These are phyloP conservation scores for Eucalyptus rudis DNA, from an alignment of 345 rosid genomes.

Conservation along the genomic window DNA sequence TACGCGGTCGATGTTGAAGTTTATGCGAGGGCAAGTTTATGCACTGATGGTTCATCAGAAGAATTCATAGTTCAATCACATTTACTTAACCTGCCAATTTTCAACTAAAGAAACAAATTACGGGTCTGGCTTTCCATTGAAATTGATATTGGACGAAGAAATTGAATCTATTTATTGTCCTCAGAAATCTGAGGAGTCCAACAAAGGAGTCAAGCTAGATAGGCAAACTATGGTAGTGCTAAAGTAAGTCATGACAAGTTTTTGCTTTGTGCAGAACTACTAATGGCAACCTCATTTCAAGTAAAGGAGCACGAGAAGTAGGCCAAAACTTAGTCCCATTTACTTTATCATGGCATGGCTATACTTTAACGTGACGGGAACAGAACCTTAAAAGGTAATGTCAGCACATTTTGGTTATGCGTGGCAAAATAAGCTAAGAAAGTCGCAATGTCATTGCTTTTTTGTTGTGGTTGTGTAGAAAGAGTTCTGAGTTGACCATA, in stretches of 20 bases:
- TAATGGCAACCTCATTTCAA: not conserved
- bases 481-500: conserved; percentile 7
- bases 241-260: not conserved
- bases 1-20: not conserved
- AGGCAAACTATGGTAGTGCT: not conserved
- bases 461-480: not conserved
- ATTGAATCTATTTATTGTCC: not conserved
- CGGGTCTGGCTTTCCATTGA: not conserved
- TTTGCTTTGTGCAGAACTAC: not conserved
- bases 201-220: not conserved
- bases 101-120: not conserved
- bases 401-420: not conserved
- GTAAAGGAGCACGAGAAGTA: not conserved
- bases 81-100: not conserved
- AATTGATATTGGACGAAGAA: not conserved
- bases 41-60: not conserved
- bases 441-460: not conserved
- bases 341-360: not conserved
- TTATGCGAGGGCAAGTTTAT: not conserved
- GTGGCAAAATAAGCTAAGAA: not conserved
- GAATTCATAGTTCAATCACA: not conserved
- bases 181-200: not conserved
- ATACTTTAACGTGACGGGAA: not conserved
- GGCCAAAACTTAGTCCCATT: not conserved
- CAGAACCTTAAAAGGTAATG: not conserved